Evolutionary conservation across 176 grass and related monocot species (phyloP), one percentile per base, ranked within the genome.

Genomic region (Oryza australiensis): DNA sequence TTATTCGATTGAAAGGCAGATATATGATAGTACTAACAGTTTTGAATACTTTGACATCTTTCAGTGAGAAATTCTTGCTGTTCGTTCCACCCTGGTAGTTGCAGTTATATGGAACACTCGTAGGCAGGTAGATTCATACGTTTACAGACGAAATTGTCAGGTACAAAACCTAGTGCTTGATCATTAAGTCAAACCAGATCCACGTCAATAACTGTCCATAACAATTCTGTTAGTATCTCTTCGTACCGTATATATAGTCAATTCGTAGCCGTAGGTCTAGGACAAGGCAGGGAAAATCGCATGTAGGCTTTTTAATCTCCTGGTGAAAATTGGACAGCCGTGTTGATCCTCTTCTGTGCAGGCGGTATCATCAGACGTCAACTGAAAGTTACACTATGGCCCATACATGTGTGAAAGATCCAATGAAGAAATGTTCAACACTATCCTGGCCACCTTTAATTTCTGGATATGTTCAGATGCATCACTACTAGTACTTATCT

Each of bases 401-500:
- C 59, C 69, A 3, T 43, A 32, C 22, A 60, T 60, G 55, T 11
- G n/a, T 60, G 22, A 57, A 80, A 80, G 43, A 79, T 73, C 12
- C 2, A 59, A 74, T 7, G 20, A 26, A 82, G 51, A 64, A 66
- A 34, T 66, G 69, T 37, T 62, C 26, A 28, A 74, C 7, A 8
- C 10, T 43, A 16, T 18, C 0, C 3, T 73, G 55, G 0, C 22
- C 14, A 12, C 27, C 46, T 7, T 55, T 55, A 55, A 55, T 55
- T 67, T 80, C n/a, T 75, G 62, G 68, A 48, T 72, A n/a, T 40
- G 62, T 63, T 63, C 62, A 68, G 35, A 59, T 29, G 76, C 35
- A 37, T n/a, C 27, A 75, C 38, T 48, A 40, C 77, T 12, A 75
- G 28, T 48, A 51, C 77, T 12, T 55, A 26, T 46, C 66, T 29